Evolutionary conservation across 2,329 filamentous ascomycete species (phyloP).

Genomic region (Didymella keratinophila): DNA sequence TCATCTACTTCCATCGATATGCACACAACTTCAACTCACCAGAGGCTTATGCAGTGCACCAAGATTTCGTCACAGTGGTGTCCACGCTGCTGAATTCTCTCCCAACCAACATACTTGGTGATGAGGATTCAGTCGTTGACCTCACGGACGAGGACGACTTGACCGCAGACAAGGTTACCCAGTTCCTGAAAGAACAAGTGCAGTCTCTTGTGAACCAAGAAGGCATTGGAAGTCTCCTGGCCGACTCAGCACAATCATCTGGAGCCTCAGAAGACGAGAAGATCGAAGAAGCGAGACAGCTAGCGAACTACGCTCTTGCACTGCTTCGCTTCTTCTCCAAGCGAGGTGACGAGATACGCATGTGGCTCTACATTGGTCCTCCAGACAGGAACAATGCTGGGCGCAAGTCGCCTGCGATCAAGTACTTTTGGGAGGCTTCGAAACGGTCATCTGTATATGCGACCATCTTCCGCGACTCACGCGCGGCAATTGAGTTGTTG

Average conservation of each 20-base stretch:
- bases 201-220: conserved; percentile 76
- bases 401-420: conserved; percentile 68
- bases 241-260: conserved; percentile 50
- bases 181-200: conserved; percentile 70
- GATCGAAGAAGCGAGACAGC: conserved; percentile 70
- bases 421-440: conserved; percentile 83
- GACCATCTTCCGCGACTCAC: conserved; percentile 64
- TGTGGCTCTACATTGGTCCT: conserved; percentile 87
- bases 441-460: conserved; percentile 65
- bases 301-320: conserved; percentile 87
- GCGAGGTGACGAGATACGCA: conserved; percentile 85
- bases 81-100: conserved; percentile 65
- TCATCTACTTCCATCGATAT: conserved; percentile 65
- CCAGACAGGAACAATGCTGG: conserved; percentile 55
- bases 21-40: conserved; percentile 53
- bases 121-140: conserved; percentile 46
- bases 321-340: conserved; percentile 84
- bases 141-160: conserved; percentile 39
- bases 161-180: conserved; percentile 41
- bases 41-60: conserved; percentile 55
- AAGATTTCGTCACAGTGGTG: conserved; percentile 64
- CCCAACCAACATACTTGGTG: conserved; percentile 64
- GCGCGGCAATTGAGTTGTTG: conserved; percentile 65
- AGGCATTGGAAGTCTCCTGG: conserved; percentile 72
- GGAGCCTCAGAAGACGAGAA: conserved; percentile 47